These are phyloP conservation scores for Theobroma grandiflorum DNA, from an alignment of 441 rosid species.

Conservation along the genomic window DNA sequence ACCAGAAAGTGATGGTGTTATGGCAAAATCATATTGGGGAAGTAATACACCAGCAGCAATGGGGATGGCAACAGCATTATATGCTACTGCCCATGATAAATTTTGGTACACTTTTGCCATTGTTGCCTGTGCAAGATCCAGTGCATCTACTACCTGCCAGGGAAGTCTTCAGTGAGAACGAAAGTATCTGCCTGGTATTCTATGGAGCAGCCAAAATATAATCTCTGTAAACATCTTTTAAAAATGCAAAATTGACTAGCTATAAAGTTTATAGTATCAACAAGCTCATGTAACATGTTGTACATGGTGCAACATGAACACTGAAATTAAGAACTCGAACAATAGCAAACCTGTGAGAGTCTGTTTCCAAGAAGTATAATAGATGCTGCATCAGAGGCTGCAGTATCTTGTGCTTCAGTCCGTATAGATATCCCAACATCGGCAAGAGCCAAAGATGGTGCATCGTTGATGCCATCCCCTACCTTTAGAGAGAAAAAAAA, in stretches of 20 bases:
- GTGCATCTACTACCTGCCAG: slow-evolving; percentile 78
- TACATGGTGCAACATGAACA: background rate
- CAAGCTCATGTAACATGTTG: background rate
- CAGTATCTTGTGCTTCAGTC: slow-evolving; percentile 89
- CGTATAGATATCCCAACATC: slow-evolving; percentile 92
- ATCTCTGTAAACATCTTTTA: background rate
- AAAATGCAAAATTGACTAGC: background rate
- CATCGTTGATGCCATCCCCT: slow-evolving; percentile 97
- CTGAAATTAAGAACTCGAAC: slow-evolving; percentile 1
- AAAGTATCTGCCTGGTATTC: background rate
- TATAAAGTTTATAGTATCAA: background rate
- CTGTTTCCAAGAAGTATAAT: slow-evolving; percentile 88
- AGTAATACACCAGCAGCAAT: slow-evolving; percentile 91
- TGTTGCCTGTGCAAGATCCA: slow-evolving; percentile 86
- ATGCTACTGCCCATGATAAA: slow-evolving; percentile 86
- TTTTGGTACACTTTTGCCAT: slow-evolving; percentile 96
- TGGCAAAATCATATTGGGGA: slow-evolving; percentile 86
- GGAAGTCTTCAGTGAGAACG: background rate
- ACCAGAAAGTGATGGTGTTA: slow-evolving; percentile 96
- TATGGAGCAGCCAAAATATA: background rate
- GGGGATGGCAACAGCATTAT: slow-evolving; percentile 82
- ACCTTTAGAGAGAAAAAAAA: slow-evolving; percentile 51
- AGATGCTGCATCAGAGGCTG: slow-evolving; percentile 89
- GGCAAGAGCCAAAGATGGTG: slow-evolving; percentile 95
- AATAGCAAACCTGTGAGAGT: slow-evolving; percentile 74